Conservation (phyloP, 371 early-diverging fungal genomes). For the Rhizopus microsporus region DNA sequence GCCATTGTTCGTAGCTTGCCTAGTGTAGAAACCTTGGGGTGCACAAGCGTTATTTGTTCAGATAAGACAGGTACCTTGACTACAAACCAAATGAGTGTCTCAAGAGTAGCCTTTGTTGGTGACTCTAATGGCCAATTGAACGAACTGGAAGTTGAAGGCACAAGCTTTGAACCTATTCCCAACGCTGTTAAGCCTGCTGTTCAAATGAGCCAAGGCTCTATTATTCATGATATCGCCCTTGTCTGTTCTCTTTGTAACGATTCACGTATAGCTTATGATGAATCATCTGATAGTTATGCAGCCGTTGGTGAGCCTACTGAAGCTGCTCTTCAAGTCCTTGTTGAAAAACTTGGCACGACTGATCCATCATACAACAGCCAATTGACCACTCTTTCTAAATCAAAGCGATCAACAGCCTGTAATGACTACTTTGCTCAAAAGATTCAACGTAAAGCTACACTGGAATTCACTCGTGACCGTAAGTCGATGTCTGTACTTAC, state of each 20-base stretch:
- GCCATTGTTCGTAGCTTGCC: slow-evolving; percentile 95
- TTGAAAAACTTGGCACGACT: slow-evolving; percentile 89
- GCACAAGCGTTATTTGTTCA: slow-evolving; percentile 96
- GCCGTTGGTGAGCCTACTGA: slow-evolving; percentile 98
- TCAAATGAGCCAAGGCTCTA: slow-evolving; percentile 34
- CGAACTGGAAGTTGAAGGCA: slow-evolving; percentile 79
- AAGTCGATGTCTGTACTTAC: slow-evolving; percentile 95
- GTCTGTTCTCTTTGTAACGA: slow-evolving; percentile 94
- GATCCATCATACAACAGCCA: slow-evolving; percentile 64
- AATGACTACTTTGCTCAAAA: slow-evolving; percentile 62
- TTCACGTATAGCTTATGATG: slow-evolving; percentile 79
- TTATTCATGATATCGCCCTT: slow-evolving; percentile 67
- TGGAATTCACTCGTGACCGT: slow-evolving; percentile 95
- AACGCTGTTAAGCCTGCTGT: slow-evolving; percentile 67
- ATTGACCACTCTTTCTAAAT: slow-evolving; percentile 46
- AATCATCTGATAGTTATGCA: slow-evolving; percentile 55
- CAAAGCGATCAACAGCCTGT: slow-evolving; percentile 64
- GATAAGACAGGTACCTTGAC: slow-evolving; percentile 99
- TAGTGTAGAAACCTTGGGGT: slow-evolving; percentile 96
- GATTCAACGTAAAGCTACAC: slow-evolving; percentile 61
- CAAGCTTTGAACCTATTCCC: slow-evolving; percentile 77
- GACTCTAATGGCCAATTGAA: slow-evolving; percentile 45
- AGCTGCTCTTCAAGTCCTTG: slow-evolving; percentile 93
- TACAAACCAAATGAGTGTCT: slow-evolving; percentile 96
- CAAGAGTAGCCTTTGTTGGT: slow-evolving; percentile 56